These are phyloP conservation scores for Jaltomata sinuosa DNA, from an alignment of 257 asterid genomes.

Conservation along the genomic window DNA sequence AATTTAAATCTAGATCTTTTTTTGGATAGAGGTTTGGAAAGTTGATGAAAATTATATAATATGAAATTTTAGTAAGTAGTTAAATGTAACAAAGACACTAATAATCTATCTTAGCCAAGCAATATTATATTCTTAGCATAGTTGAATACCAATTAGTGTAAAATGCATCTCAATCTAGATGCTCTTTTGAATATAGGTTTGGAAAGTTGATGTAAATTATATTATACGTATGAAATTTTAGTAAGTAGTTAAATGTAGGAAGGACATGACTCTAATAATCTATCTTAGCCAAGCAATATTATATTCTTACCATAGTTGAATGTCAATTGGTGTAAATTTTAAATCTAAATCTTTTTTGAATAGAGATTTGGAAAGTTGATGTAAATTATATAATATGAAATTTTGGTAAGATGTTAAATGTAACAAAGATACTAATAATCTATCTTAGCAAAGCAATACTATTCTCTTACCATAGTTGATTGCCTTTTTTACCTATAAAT, in stretches of 20 bases:
- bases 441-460: background rate
- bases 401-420: background rate
- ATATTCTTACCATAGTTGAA: background rate
- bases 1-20: background rate
- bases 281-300: background rate
- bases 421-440: background rate
- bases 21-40: background rate
- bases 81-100: too few species aligned
- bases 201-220: background rate
- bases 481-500: background rate
- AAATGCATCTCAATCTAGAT: too few species aligned
- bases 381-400: background rate
- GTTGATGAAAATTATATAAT: background rate
- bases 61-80: background rate
- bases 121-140: too few species aligned
- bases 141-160: too few species aligned
- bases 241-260: background rate
- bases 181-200: too few species aligned
- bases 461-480: background rate
- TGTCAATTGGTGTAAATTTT: background rate
- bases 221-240: background rate
- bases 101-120: too few species aligned
- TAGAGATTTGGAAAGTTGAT: background rate
- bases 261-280: background rate
- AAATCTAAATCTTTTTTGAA: background rate